These are phyloP conservation scores for Leptographium flavum DNA, from an alignment of 2,329 filamentous ascomycete genomes.

Conservation along the genomic window DNA sequence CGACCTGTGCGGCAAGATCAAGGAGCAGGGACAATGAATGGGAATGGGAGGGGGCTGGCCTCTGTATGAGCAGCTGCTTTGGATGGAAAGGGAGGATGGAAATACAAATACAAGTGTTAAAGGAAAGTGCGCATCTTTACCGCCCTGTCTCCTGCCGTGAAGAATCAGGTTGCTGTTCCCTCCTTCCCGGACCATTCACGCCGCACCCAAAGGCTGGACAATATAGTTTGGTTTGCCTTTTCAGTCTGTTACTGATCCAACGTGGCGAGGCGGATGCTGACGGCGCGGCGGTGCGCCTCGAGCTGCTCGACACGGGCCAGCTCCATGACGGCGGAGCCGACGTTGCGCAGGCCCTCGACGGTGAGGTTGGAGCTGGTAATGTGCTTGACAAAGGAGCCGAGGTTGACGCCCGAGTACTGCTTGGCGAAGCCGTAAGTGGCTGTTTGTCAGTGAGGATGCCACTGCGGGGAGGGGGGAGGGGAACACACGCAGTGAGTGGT, in stretches of 20 bases:
- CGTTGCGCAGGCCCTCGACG: conserved; percentile 67
- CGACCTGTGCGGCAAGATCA: conserved; percentile 38
- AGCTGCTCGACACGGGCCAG: conserved; percentile 87
- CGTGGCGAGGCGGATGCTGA: conserved; percentile 58
- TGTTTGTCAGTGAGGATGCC: conserved; percentile 21
- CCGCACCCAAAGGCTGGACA: no score
- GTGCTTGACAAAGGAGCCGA: conserved; percentile 93
- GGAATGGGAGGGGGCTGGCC: no score
- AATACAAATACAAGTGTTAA: no score
- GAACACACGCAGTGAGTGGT: conserved; percentile 85
- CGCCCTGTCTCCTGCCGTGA: no score
- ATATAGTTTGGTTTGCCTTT: no score
- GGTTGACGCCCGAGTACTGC: conserved; percentile 95
- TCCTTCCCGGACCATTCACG: no score
- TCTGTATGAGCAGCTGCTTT: no score
- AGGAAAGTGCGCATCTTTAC: no score
- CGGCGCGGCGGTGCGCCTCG: conserved; percentile 81
- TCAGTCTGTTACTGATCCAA: conserved; percentile 3
- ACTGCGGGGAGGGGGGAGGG: neutral
- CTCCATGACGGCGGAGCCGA: conserved; percentile 85
- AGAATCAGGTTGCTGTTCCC: no score
- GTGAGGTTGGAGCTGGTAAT: conserved; percentile 91
- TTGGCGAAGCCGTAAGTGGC: conserved; percentile 96
- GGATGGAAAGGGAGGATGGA: no score
- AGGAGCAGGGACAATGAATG: conserved; percentile 19